Evolutionary conservation across 305 asterid species (phyloP).

Genomic region (Fraxinus latifolia): DNA sequence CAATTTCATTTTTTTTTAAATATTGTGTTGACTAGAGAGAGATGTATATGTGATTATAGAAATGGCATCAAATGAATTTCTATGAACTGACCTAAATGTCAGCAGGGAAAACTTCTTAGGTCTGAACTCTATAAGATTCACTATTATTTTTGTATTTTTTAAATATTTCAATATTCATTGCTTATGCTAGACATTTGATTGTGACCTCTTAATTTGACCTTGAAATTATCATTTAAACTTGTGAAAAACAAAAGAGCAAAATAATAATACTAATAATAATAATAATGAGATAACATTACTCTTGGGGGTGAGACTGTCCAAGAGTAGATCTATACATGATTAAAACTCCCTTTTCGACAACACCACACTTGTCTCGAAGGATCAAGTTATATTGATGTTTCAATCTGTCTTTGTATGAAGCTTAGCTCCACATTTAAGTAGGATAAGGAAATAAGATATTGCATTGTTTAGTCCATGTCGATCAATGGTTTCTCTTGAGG

Average conservation of each 20-base stretch:
- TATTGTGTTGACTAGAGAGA: background rate
- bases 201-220: conserved; percentile 4
- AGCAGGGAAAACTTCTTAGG: background rate
- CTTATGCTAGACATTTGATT: background rate
- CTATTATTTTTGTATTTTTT: background rate
- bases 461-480: background rate
- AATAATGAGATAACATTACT: background rate
- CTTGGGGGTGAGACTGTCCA: background rate
- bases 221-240: background rate
- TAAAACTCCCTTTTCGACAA: too few relatives aligned
- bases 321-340: too few relatives aligned
- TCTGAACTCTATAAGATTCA: background rate
- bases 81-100: background rate
- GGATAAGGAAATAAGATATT: background rate
- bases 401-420: background rate
- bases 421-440: background rate
- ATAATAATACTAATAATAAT: background rate
- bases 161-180: background rate
- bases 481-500: background rate
- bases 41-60: background rate
- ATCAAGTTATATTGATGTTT: background rate
- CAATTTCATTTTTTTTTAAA: background rate
- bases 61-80: background rate
- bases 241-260: background rate
- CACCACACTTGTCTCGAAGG: too few relatives aligned